phyloP scores from a whole-genome alignment of 2,329 filamentous ascomycete species.

The Cordyceps javanica region DNA sequence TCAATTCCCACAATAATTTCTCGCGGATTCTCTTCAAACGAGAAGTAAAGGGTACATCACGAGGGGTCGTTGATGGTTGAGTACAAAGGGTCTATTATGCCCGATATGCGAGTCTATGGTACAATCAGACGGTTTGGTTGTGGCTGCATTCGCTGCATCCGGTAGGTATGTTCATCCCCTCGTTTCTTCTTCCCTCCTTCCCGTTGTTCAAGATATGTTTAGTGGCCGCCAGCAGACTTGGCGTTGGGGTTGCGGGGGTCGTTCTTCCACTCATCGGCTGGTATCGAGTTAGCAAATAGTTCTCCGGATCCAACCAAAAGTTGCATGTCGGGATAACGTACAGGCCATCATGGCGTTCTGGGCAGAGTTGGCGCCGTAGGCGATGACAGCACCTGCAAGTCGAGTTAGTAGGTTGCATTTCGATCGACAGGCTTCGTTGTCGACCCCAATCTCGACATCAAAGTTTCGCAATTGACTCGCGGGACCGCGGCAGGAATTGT shows the following conservation, averaged over 20 bases:
- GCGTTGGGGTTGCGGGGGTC: constrained; percentile 79
- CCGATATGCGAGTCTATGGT: constrained; percentile 15
- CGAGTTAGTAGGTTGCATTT: constrained; percentile 4
- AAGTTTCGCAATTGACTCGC: background rate
- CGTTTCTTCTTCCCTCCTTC: background rate
- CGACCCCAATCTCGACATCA: background rate
- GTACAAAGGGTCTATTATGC: constrained; percentile 15
- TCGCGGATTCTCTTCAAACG: background rate
- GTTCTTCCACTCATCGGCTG: constrained; percentile 94
- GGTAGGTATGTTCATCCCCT: constrained; percentile 8
- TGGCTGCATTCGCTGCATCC: constrained; percentile 9
- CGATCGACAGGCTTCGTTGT: background rate
- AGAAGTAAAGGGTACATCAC: background rate
- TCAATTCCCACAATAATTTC: background rate
- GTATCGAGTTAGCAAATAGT: constrained; percentile 2
- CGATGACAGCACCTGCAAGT: constrained; percentile 68
- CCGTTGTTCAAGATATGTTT: constrained; percentile 12
- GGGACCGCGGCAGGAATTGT: background rate
- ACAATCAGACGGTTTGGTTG: constrained; percentile 11
- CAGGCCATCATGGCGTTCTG: constrained; percentile 71
- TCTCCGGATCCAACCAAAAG: background rate
- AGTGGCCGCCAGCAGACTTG: constrained; percentile 43
- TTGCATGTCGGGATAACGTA: constrained; percentile 36
- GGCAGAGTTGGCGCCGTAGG: constrained; percentile 85
- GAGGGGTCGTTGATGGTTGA: background rate